Percentiles rank a stretch among this genome's conserved stretches.
phyloP scores from a whole-genome alignment of 805 yeast species.

The Ogataea henricii region DNA sequence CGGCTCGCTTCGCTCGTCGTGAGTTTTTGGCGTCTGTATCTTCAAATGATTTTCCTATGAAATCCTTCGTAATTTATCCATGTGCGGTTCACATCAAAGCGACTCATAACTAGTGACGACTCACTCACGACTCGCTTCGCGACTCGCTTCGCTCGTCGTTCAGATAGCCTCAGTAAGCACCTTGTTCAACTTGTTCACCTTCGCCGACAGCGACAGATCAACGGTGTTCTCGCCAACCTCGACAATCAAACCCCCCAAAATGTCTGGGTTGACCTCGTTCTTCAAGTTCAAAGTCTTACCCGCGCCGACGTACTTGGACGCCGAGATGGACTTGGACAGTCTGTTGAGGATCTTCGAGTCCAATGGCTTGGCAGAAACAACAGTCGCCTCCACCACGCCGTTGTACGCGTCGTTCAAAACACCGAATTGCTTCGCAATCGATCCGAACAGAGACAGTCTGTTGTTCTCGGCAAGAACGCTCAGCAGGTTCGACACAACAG shows the following conservation, averaged over 20 bases:
- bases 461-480: constrained; percentile 89
- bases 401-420: constrained; percentile 83
- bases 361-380: constrained; percentile 83
- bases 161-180: constrained; percentile 81
- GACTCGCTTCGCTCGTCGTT: constrained; percentile 29
- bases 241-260: constrained; percentile 93
- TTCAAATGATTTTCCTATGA: not conserved
- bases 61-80: not conserved
- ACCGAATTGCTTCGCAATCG: constrained; percentile 70
- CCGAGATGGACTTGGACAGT: constrained; percentile 74
- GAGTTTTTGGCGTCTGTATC: too few species aligned
- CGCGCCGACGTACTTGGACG: constrained; percentile 78
- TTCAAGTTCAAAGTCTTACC: constrained; percentile 84
- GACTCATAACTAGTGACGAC: too few species aligned
- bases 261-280: constrained; percentile 84
- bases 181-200: constrained; percentile 86
- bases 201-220: constrained; percentile 84
- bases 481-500: constrained; percentile 77
- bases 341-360: constrained; percentile 78
- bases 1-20: too few species aligned
- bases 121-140: not conserved
- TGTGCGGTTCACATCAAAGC: too few species aligned
- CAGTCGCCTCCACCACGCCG: constrained; percentile 90
- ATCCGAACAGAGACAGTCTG: constrained; percentile 72
- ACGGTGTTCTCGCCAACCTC: constrained; percentile 97